Conservation (phyloP, 2,329 filamentous ascomycete species). For the Ampelomyces quisqualis region DNA sequence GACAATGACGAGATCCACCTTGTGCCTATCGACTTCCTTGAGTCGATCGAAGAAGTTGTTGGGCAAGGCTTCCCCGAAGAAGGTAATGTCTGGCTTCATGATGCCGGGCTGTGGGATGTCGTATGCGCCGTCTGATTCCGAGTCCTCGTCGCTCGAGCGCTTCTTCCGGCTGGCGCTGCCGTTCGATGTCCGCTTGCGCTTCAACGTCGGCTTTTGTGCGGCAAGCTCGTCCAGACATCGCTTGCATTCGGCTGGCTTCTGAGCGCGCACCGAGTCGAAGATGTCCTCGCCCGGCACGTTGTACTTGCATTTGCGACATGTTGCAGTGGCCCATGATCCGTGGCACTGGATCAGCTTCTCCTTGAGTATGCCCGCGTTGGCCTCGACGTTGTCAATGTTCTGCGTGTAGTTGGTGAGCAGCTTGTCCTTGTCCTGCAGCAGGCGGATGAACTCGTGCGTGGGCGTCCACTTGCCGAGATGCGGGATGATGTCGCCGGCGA, state of each 20-base stretch:
- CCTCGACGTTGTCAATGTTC: conserved; percentile 96
- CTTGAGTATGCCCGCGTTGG: conserved; percentile 75
- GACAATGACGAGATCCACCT: conserved; percentile 86
- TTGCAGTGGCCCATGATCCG: conserved; percentile 90
- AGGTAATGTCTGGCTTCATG: conserved; percentile 97
- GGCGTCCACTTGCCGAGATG: conserved; percentile 78
- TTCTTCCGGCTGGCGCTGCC: conserved; percentile 43
- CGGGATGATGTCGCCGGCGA: conserved; percentile 88
- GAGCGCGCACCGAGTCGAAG: conserved; percentile 74
- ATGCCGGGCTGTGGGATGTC: conserved; percentile 70
- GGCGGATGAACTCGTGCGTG: conserved; percentile 88
- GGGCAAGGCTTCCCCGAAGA: conserved; percentile 90
- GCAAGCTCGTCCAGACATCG: conserved; percentile 63
- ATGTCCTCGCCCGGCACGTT: conserved; percentile 74
- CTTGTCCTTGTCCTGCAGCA: conserved; percentile 84
- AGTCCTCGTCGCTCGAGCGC: conserved; percentile 56
- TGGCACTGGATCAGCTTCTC: conserved; percentile 94
- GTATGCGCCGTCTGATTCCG: conserved; percentile 61
- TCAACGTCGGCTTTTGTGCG: conserved; percentile 50
- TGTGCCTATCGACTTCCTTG: conserved; percentile 74
- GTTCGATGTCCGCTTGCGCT: conserved; percentile 56
- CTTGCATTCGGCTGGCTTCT: conserved; percentile 75
- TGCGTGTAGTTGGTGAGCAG: conserved; percentile 97
- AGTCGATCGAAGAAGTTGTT: conserved; percentile 79
- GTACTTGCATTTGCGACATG: conserved; percentile 78